Conservation (phyloP, 805 yeast species). For the Kluyveromyces starmeri region DNA sequence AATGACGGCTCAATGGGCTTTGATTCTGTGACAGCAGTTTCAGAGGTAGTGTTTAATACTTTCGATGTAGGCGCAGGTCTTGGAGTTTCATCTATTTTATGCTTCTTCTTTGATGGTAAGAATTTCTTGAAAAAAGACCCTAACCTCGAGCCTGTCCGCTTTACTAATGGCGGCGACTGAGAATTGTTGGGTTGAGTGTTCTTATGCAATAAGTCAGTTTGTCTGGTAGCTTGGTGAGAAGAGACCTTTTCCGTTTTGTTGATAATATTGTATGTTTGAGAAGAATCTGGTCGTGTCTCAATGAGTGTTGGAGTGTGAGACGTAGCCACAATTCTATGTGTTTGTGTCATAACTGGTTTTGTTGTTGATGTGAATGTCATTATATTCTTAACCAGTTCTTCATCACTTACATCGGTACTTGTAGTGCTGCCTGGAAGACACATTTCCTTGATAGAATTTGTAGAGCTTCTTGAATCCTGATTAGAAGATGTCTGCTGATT, state of each 20-base stretch:
- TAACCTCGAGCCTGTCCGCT: constrained; percentile 8
- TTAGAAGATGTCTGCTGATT: constrained; percentile 3
- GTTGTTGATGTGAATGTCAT: neutral
- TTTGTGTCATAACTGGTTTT: constrained; percentile 1
- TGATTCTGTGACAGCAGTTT: no score
- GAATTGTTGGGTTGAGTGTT: no score
- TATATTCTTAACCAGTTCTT: neutral
- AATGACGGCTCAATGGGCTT: no score
- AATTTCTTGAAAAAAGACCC: constrained; percentile 12
- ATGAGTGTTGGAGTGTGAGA: no score
- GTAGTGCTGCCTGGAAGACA: constrained; percentile 3
- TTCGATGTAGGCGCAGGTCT: no score
- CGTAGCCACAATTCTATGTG: no score
- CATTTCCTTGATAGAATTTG: neutral
- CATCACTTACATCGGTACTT: constrained; percentile 4
- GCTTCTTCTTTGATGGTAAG: constrained; percentile 8
- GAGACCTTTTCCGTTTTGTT: neutral
- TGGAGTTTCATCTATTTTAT: no score
- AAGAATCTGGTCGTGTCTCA: no score
- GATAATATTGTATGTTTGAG: neutral
- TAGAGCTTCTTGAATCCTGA: constrained; percentile 3
- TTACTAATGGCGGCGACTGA: neutral
- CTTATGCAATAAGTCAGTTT: no score
- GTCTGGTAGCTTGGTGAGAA: no score
- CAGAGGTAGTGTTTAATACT: no score